Evolutionary conservation across 305 asterid genomes (phyloP), one percentile per base, ranked within the genome.

Genomic region (Rubia peregrina): DNA sequence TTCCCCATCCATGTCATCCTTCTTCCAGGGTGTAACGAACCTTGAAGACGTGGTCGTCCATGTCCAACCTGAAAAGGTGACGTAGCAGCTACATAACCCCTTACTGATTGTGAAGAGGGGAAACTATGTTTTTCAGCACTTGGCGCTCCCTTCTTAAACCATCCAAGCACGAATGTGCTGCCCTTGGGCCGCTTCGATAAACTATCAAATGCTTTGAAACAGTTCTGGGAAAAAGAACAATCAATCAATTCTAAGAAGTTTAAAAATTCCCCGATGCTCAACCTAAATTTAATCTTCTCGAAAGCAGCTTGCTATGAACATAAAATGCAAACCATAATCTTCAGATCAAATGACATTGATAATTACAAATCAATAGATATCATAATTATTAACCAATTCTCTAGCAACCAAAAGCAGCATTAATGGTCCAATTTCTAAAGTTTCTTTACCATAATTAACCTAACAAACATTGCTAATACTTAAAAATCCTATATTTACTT

Each of bases 131-230:
- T 84, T 74, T 67, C 76, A 74, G 68, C 69, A 78, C 8, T 67
- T 30, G 71, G 68, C 71, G 75, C 62, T 64, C 76, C 79, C 65
- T 78, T 78, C 73, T 65, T 73, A 77, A 74, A 74, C 86, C 68
- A 30, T 48, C 66, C 24, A 43, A 14, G 53, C 72, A 78, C 71
- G 51, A 21, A 36, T 80, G 71, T 62, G 76, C 71, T 79, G 76
- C 81, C 78, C 68, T 80, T 79, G 67, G 80, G 73, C 70, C 48
- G 80, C 76, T 78, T 81, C 59, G 74, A 67, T 70, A 83, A 73
- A 73, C 73, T 61, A 74, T 76, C 67, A 81, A 83, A 77, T 69
- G 77, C 80, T 80, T 76, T 82, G 67, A 70, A 63, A 89, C 86
- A 79, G 79, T 77, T 83, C 90, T 85, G 68, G 26, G 33, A 55